These are phyloP conservation scores for Neoscytalidium dimidiatum DNA, from an alignment of 2,329 filamentous ascomycete genomes.

Conservation along the genomic window DNA sequence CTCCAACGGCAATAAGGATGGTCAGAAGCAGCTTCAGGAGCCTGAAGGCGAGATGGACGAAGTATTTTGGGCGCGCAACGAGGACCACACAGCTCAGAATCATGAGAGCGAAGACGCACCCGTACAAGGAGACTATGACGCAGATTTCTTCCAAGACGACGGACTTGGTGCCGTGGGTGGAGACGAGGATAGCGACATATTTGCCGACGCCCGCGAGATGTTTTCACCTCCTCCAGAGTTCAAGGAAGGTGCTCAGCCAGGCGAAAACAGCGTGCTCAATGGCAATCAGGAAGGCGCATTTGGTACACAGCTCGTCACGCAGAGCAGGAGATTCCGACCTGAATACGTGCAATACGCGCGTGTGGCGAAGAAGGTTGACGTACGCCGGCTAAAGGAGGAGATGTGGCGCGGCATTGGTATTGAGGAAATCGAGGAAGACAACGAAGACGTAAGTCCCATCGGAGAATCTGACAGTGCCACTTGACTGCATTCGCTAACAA, in stretches of 20 bases:
- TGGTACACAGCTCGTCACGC: slow-evolving; percentile 63
- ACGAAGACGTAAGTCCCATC: slow-evolving; percentile 35
- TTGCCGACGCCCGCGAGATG: slow-evolving; percentile 78
- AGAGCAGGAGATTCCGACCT: slow-evolving; percentile 60
- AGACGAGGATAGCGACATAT: slow-evolving; percentile 69
- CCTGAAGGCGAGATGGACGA: slow-evolving; percentile 84
- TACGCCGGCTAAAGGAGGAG: slow-evolving; percentile 64
- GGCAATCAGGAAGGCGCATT: slow-evolving; percentile 56
- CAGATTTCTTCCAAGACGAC: slow-evolving; percentile 96
- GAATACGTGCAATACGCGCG: slow-evolving; percentile 68
- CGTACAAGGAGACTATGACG: slow-evolving; percentile 54
- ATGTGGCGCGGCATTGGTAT: slow-evolving; percentile 61
- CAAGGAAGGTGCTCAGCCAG: slow-evolving; percentile 16
- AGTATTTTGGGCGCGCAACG: slow-evolving; percentile 77
- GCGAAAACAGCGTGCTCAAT: slow-evolving; percentile 20
- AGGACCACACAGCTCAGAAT: background rate
- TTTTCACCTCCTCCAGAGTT: slow-evolving; percentile 45
- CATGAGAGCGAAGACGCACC: slow-evolving; percentile 48
- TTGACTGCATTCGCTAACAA: background rate
- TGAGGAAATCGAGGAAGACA: slow-evolving; percentile 23
- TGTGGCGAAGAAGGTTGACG: slow-evolving; percentile 68
- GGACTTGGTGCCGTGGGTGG: slow-evolving; percentile 68
- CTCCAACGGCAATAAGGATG: slow-evolving; percentile 24
- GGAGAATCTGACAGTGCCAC: too few species aligned
- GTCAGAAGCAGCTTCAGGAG: slow-evolving; percentile 41